Evolutionary conservation across 2,329 filamentous ascomycete genomes (phyloP), one percentile per base, ranked within the genome.

Genomic region (Calonectria pseudoreteaudii): DNA sequence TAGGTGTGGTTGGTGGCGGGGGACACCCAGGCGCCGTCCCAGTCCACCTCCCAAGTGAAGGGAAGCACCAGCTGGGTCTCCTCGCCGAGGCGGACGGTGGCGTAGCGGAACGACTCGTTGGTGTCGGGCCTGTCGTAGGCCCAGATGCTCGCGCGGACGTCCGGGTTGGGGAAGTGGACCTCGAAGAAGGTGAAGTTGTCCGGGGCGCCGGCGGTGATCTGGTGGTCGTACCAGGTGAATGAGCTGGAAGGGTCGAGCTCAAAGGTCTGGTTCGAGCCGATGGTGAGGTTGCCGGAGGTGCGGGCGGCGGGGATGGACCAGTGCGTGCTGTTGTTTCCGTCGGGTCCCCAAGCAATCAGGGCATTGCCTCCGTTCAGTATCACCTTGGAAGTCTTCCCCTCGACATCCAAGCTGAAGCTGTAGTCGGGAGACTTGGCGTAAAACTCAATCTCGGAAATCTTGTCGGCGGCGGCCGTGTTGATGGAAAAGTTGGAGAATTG

Each of bases 161-260:
- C n/a, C 13, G 68, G 53, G 31, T 70, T 11, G 28, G 68, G 68
- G 31, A 65, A 70, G 68, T 70, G 68, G 26, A 70, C 16, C 11
- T 50, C 68, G 44, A 64, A 70, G 16, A n/a, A 70, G n/a, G 56
- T 70, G 34, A 70, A 70, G 53, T 62, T 64, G 31, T 26, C 20
- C 16, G 68, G 56, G n/a, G 44, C 56, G 18, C 56, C 68, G 4
- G 9, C 18, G 5, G 44, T 44, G 31, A 70, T 70, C 44, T 70
- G 68, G n/a, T 70, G 68, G 49, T 70, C 68, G 34, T 70, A 70
- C 68, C 68, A 70, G n/a, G 68, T 70, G 34, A 70, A 70, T 4
- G 68, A 70, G 44, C 36, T 49, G 20, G 56, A 50, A 0, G 28
- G 30, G 31, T 70, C 68, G 20, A 70, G 44, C 14, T 31, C 31